Percentiles rank a stretch among this genome's conserved stretches.
Conservation (phyloP, 768 basidiomycete genomes). For the Phylloporus sp. region DNA sequence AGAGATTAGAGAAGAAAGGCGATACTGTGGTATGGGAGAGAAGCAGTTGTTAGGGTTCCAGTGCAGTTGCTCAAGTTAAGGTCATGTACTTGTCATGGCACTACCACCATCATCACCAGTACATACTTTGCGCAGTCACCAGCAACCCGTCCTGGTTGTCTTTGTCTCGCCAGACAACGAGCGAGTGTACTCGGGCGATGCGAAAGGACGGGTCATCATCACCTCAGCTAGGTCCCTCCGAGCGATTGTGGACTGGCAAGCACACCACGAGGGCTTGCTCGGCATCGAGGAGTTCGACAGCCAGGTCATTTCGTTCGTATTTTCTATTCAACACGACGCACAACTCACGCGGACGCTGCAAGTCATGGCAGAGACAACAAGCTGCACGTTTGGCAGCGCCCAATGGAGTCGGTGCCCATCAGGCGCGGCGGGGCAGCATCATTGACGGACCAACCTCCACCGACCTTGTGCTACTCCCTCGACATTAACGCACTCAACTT, state of each 20-base stretch:
- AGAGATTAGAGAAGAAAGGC: constrained; percentile 65
- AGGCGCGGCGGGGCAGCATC: constrained; percentile 55
- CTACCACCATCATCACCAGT: constrained; percentile 52
- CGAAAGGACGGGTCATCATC: constrained; percentile 68
- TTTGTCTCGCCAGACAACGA: constrained; percentile 70
- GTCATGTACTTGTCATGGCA: not conserved
- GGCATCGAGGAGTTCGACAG: constrained; percentile 73
- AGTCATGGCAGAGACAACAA: constrained; percentile 85
- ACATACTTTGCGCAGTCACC: constrained; percentile 74
- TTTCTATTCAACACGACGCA: not conserved
- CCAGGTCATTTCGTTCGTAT: constrained; percentile 71
- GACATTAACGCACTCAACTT: constrained; percentile 94
- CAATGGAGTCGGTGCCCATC: constrained; percentile 45
- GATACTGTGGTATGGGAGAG: constrained; percentile 76
- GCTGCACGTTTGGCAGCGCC: constrained; percentile 66
- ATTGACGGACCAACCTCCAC: constrained; percentile 44
- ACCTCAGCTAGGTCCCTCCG: constrained; percentile 76
- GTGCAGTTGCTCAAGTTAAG: constrained; percentile 86
- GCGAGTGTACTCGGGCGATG: constrained; percentile 83
- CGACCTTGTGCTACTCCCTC: constrained; percentile 60
- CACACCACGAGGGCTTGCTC: constrained; percentile 75
- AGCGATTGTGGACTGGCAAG: constrained; percentile 69
- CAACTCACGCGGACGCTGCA: not conserved
- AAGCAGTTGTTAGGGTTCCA: constrained; percentile 82
- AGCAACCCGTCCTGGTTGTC: constrained; percentile 55